Base-by-base conservation (phyloP, 2,329 filamentous ascomycete species). In the Metarhizium humberi region DNA sequence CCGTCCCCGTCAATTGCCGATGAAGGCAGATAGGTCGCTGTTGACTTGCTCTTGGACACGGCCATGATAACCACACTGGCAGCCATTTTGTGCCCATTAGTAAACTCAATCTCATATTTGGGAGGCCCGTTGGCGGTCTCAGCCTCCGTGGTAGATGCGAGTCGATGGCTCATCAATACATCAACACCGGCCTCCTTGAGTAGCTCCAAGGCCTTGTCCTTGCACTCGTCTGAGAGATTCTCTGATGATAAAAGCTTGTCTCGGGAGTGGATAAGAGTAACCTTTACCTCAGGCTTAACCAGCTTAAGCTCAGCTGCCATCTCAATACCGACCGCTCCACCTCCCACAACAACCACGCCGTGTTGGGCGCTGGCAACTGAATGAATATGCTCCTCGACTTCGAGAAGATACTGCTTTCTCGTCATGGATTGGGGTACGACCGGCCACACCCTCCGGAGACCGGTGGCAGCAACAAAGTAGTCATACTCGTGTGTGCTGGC, bases 241-340 rank as follows among this genome's bases (percentile, higher is more conserved):
- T 94, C 89, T 0, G 86, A 82, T 0, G 87, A 90, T 7, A 92
- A 76, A 1, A 92, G 78, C 62, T 81, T 81, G 30, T 79, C 74
- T 20, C 87, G 77, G 4, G 88, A 91, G 67, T 92, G 89, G 4
- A 90, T 80, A 1, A 94, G 78, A 1, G 82, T 88, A n/a, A 92
- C 84, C 45, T 79, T 78, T 54, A 82, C 73, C 11, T 78, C 63
- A 0, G 89, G 87, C 58, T 85, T 78, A 29, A 84, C 73, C 49
- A 80, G 68, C 69, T 91, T 92, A 54, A 92, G 74, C 71, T 94
- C 88, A 1, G 86, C 83, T 0, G 89, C 87, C 78, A 92, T 90
- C 67, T 92, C 88, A 54, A 92, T 84, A 8, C 89, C 89, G 1
- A 92, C 88, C 6, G 88, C 89, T 51, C 87, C 72, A 59, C 88